These are phyloP conservation scores for Candida sp. DNA, from an alignment of 1,139 yeast genomes.

Conservation along the genomic window DNA sequence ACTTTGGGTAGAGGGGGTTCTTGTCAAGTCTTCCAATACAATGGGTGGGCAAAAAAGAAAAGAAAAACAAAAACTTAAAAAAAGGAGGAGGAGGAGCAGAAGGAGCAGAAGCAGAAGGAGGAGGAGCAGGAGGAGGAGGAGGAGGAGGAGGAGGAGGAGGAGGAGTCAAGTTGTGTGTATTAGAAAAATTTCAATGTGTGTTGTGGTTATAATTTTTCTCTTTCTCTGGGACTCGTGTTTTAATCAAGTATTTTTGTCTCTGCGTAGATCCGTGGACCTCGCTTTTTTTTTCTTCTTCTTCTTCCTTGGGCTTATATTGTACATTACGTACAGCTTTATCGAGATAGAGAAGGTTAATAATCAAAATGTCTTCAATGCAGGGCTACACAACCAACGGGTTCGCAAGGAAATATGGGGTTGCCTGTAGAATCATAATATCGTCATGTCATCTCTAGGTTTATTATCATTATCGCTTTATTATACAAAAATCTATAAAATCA, in stretches of 20 bases:
- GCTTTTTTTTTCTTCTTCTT: background rate
- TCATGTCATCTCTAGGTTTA: too few relatives aligned
- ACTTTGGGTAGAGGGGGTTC: too few relatives aligned
- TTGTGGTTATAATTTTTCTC: too few relatives aligned
- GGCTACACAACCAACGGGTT: background rate
- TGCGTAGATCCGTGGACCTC: background rate
- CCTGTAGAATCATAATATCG: too few relatives aligned
- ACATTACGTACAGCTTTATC: background rate
- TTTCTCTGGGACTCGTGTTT: background rate
- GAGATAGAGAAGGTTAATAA: too few relatives aligned
- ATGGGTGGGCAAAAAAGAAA: background rate
- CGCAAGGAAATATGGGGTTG: background rate
- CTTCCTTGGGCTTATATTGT: background rate
- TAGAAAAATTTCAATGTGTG: background rate
- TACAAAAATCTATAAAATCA: conserved; percentile 27
- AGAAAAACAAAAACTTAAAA: background rate
- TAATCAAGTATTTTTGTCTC: background rate
- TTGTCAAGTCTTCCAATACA: too few relatives aligned
- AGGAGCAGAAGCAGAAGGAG: too few relatives aligned
- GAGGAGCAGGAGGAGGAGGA: too few relatives aligned
- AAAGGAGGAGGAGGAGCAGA: too few relatives aligned
- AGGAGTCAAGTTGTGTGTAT: background rate
- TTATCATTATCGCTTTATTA: too few relatives aligned
- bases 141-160: background rate
- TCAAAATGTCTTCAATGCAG: background rate